phyloP scores from a whole-genome alignment of 2,329 filamentous ascomycete genomes.

The Sporothrix brasiliensis region DNA sequence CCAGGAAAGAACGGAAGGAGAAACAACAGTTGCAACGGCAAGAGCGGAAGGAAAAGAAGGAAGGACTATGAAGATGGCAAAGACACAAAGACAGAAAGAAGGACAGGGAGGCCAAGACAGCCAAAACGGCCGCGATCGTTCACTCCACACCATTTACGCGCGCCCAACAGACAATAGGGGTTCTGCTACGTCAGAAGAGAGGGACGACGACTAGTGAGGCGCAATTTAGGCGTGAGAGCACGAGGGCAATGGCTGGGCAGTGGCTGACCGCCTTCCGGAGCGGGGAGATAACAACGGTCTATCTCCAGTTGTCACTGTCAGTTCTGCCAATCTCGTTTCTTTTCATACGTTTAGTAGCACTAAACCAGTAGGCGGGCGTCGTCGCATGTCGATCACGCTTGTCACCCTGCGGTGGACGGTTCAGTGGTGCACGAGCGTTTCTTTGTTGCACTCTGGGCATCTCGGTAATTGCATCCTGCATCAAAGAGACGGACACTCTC shows the following conservation, averaged over 20 bases:
- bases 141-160: neutral
- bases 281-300: conserved; percentile 26
- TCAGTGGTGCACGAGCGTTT: neutral
- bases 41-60: neutral
- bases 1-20: neutral
- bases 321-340: conserved; percentile 11
- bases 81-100: neutral
- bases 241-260: conserved; percentile 6
- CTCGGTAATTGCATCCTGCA: neutral
- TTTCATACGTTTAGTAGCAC: conserved; percentile 3
- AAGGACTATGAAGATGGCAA: neutral
- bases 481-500: neutral
- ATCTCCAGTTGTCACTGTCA: neutral
- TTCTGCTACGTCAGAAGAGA: conserved; percentile 7
- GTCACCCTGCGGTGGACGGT: conserved; percentile 7
- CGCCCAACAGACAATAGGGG: conserved; percentile 16
- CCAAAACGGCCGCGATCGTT: conserved; percentile 18
- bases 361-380: neutral
- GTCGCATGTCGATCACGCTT: conserved; percentile 18
- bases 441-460: neutral
- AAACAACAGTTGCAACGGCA: neutral
- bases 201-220: neutral
- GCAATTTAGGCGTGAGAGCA: conserved; percentile 24
- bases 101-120: neutral
- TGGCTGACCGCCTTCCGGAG: conserved; percentile 28